A percentile compares a stretch with the other conserved stretches of the same genome.
phyloP scores from a whole-genome alignment of 768 basidiomycete genomes.

The Boletus subcaerulescens region DNA sequence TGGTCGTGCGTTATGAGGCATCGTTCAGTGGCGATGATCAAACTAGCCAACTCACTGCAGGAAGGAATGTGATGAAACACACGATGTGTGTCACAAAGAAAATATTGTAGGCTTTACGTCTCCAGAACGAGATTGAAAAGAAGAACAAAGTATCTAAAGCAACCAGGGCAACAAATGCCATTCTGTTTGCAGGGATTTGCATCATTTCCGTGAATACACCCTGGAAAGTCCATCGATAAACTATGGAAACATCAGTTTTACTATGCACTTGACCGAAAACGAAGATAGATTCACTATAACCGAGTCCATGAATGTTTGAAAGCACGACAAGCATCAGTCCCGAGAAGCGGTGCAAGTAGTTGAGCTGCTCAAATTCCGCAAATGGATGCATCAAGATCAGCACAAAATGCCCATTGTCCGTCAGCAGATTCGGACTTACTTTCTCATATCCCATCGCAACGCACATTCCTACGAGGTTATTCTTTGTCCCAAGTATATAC shows the following conservation, averaged over 20 bases:
- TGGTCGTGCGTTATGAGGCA: slow-evolving; percentile 5
- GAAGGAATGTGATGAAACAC: slow-evolving; percentile 41
- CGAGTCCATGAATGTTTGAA: slow-evolving; percentile 40
- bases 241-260: slow-evolving; percentile 10
- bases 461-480: slow-evolving; percentile 40
- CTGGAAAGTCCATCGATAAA: slow-evolving; percentile 29
- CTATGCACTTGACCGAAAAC: not conserved
- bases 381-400: not conserved
- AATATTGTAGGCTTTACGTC: slow-evolving; percentile 41
- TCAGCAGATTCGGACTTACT: slow-evolving; percentile 25
- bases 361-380: slow-evolving; percentile 34
- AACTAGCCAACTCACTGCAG: slow-evolving; percentile 26
- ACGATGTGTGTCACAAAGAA: slow-evolving; percentile 43
- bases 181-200: slow-evolving; percentile 6
- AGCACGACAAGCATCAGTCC: slow-evolving; percentile 42
- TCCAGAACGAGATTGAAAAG: slow-evolving; percentile 40
- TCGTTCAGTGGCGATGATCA: slow-evolving; percentile 12
- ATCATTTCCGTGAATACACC: slow-evolving; percentile 17
- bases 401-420: not conserved
- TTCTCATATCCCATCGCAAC: slow-evolving; percentile 48
- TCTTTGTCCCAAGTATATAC: slow-evolving; percentile 47
- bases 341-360: slow-evolving; percentile 54
- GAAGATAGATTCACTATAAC: slow-evolving; percentile 34
- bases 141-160: slow-evolving; percentile 37
- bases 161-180: slow-evolving; percentile 35